Base-by-base conservation (phyloP, 805 yeast species). In the Teunomyces cretensis region DNA sequence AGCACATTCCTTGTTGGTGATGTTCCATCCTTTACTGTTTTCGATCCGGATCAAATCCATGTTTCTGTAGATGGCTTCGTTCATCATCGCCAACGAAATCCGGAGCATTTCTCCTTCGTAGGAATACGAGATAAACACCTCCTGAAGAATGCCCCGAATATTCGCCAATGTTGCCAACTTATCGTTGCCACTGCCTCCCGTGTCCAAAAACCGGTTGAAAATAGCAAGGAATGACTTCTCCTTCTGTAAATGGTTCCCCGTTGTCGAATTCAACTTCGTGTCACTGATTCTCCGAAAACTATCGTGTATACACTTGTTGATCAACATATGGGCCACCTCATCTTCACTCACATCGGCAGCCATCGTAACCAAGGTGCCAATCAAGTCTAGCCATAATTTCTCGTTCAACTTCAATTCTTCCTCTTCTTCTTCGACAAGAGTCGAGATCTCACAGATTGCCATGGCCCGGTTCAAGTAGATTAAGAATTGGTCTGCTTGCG, bases 71-170 rank as follows among this genome's bases (percentile, higher is more conserved):
- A 84, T 79, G 24, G 81, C 84, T 16, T 68, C 72, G 50, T 84
- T 82, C 5, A 86, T 59, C 42, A 88, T 68, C 28, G 67, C 67
- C 33, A 83, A 67, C 8, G 84, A 72, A 6, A 80, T 66, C 12
- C 64, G 60, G 14, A 82, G 67, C 47, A 85, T 75, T 31, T 75
- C 75, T 46, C 74, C 76, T 51, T 88, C 95, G 51, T 84, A 79
- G 9, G 79, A 68, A 53, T 81, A 85, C 0, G 90, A 80, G 2
- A 79, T 61, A 45, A 82, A 81, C 1, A 87, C 76, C 49, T 86
- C 89, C 19, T 72, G 72, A 16, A 89, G 62, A 13, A 86, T 75
- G 1, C 74, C 72, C 33, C 83, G 69, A 12, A 87, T 75, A 51
- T 84, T 84, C 0, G 82, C 78, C 4, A 85, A 57, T 6, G 81